These are phyloP conservation scores for Dalbergia oliveri DNA, from an alignment of 306 rosid species.

Conservation along the genomic window DNA sequence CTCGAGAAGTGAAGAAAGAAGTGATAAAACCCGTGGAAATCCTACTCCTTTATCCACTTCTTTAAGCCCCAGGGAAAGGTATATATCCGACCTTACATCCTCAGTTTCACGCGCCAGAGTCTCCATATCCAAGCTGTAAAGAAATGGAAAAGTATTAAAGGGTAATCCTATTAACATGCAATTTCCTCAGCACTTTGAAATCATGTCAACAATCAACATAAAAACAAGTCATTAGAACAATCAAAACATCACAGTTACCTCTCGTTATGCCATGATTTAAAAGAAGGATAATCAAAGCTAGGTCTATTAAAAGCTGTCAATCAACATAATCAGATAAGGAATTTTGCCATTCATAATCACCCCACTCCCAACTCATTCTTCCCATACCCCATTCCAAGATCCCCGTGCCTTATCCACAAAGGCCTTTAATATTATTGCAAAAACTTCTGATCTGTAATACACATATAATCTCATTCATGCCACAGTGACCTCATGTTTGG, in stretches of 20 bases:
- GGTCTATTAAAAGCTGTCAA: background rate
- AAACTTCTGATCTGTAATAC: background rate
- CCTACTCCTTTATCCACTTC: constrained; percentile 63
- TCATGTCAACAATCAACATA: constrained; percentile 20
- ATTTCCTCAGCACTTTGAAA: constrained; percentile 6
- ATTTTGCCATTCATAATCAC: constrained; percentile 1
- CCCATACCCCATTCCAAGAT: background rate
- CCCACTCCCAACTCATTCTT: background rate
- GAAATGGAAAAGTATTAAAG: constrained; percentile 20
- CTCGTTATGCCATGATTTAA: constrained; percentile 11
- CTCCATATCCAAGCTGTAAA: constrained; percentile 82
- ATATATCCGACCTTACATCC: constrained; percentile 61
- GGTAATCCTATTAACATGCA: constrained; percentile 22
- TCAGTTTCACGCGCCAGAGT: constrained; percentile 61
- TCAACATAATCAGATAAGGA: constrained; percentile 1
- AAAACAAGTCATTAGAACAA: background rate
- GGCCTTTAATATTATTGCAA: background rate
- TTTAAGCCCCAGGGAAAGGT: constrained; percentile 73
- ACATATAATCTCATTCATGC: background rate
- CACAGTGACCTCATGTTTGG: constrained; percentile 31
- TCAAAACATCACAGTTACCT: constrained; percentile 26
- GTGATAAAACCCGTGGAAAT: constrained; percentile 81
- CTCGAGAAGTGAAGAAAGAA: constrained; percentile 82
- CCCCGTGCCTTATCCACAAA: background rate
- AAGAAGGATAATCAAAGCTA: constrained; percentile 23